Conservation (phyloP, 2,329 filamentous ascomycete genomes). For the Sporothrix pallida region DNA sequence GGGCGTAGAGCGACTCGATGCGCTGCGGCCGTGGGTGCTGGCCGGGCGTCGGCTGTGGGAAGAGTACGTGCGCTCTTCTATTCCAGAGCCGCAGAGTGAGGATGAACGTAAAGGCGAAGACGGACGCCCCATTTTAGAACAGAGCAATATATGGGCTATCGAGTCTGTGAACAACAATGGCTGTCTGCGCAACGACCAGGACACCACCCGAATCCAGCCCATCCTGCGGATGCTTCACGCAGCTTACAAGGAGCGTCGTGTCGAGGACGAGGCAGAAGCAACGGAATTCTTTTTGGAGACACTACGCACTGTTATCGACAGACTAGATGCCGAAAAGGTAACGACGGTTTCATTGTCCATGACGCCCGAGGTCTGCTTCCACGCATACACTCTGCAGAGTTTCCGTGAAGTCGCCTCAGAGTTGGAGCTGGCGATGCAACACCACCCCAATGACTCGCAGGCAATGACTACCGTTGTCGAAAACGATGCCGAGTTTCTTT, state of each 20-base stretch:
- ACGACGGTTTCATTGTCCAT: not conserved
- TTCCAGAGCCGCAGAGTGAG: too few relatives aligned
- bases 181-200: slow-evolving; percentile 20
- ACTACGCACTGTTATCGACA: not conserved
- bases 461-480: too few relatives aligned
- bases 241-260: not conserved
- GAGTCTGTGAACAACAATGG: not conserved
- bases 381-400: not conserved
- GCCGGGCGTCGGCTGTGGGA: not conserved
- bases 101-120: not conserved
- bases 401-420: not conserved
- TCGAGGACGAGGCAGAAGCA: too few relatives aligned
- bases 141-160: too few relatives aligned
- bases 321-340: not conserved
- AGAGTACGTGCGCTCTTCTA: not conserved
- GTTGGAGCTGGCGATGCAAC: too few relatives aligned
- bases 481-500: not conserved
- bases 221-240: not conserved
- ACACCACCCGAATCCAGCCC: slow-evolving; percentile 22
- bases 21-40: not conserved
- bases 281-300: not conserved
- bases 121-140: too few relatives aligned
- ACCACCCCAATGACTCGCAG: too few relatives aligned
- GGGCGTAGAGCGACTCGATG: not conserved
- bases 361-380: not conserved